Percentiles rank a stretch among this genome's conserved stretches.
Conservation (phyloP, 768 basidiomycete species). For the Mycena rosella region DNA sequence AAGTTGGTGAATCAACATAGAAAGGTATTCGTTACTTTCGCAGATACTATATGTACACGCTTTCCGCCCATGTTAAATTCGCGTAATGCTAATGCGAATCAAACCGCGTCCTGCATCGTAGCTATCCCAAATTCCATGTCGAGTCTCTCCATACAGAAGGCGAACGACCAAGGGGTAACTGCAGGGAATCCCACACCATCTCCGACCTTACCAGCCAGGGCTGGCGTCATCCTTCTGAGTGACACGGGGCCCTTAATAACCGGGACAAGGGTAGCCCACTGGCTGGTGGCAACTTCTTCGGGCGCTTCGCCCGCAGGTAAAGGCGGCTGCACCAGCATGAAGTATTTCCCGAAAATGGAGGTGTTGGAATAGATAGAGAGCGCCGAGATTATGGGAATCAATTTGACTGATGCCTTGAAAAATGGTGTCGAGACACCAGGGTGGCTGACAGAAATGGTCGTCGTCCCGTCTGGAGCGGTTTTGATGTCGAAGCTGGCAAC, state of each 20-base stretch:
- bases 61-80: neutral
- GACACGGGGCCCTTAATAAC: slow-evolving; percentile 35
- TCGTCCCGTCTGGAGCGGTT: slow-evolving; percentile 34
- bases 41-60: too few species aligned
- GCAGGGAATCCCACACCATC: slow-evolving; percentile 45
- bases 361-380: slow-evolving; percentile 41
- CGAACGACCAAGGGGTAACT: slow-evolving; percentile 40
- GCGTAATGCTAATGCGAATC: slow-evolving; percentile 1
- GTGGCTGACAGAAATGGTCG: slow-evolving; percentile 42
- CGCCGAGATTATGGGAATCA: slow-evolving; percentile 42
- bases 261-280: slow-evolving; percentile 39
- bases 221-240: slow-evolving; percentile 33
- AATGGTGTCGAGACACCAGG: slow-evolving; percentile 42
- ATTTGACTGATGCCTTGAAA: slow-evolving; percentile 46
- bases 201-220: slow-evolving; percentile 40
- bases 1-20: neutral
- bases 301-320: slow-evolving; percentile 39
- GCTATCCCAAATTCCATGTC: slow-evolving; percentile 31
- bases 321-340: slow-evolving; percentile 40
- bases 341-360: slow-evolving; percentile 31
- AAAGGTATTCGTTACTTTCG: too few species aligned
- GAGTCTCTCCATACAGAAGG: slow-evolving; percentile 26
- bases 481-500: slow-evolving; percentile 46
- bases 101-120: slow-evolving; percentile 19
- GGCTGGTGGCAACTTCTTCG: slow-evolving; percentile 40